Evolutionary conservation across 2,329 filamentous ascomycete genomes (phyloP), one percentile per base, ranked within the genome.

Genomic region (Trichophyton simii): DNA sequence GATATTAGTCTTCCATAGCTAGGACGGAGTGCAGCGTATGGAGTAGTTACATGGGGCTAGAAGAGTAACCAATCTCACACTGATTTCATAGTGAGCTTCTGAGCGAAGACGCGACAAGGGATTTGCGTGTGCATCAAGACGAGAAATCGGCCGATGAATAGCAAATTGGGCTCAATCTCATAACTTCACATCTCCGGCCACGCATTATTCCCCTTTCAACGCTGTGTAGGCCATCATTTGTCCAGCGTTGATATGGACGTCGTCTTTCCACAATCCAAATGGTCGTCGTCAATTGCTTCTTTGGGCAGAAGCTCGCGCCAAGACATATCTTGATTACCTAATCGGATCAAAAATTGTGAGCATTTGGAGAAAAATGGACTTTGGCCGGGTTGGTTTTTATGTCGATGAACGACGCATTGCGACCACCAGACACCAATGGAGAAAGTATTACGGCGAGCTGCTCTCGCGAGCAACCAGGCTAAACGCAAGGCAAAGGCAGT

Each of bases 381-480:
- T 42, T n/a, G 18, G 41, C 38, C 7, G 13, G 15, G 52, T 1
- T 31, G 28, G 9, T 31, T 31, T 25, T 41, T 36, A 36, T 36
- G 34, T 9, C 41, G 38, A 44, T 20, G 55, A 58, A 41, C 54
- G 60, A 59, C 55, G 34, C 20, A 57, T 57, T 57, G 55, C 55
- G n/a, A 22, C 55, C 20, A 41, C 20, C 31, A 57, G 34, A 57
- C 18, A 52, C 20, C 28, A 65, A 90, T 89, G 87, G 84, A 89
- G 76, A 88, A 86, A 75, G 79, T 89, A 65, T 78, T 86, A 65
- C 83, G 83, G 68, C 83, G 86, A 67, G 84, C 86, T 60, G 77
- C 81, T 61, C 79, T 86, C 72, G 86, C 86, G 66, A 80, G 87
- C 75, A 83, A 82, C 72, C 84, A 87, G 75, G 82, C 80, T 61